Evolutionary conservation across 2,329 filamentous ascomycete species (phyloP), one percentile per base, ranked within the genome.

Genomic region (Diaporthe ampelina): DNA sequence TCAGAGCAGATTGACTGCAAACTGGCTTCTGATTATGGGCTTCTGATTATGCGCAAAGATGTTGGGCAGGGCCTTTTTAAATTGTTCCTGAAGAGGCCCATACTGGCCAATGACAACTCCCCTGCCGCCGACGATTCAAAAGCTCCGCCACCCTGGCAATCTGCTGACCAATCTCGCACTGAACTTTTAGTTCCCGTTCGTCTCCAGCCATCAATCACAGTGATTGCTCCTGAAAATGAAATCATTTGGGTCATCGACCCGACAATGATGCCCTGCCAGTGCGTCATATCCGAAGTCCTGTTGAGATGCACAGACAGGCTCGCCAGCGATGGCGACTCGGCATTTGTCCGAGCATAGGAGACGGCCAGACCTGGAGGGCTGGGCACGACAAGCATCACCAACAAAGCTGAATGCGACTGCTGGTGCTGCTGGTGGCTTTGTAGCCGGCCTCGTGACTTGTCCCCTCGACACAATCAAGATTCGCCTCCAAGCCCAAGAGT

Each of bases 401-500:
- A 87, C 89, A 29, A 88, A 91, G 76, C 91, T 98, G 82, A 94
- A 97, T 83, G 94, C 95, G 76, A 87, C 98, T 73, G 93, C 95
- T 57, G 97, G 97, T 71, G 96, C 95, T 63, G 88, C 94, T 74
- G 96, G 95, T 61, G 97, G 97, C 68, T 94, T 98, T 80, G 95
- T 95, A 26, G 98, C 95, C 9, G 97, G 97, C 65, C 91, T 99
- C 71, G 94, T 98, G 77, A 98, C 96, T 69, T 99, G 97, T 82
- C 97, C 97, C 54, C 92, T 99, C 78, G 97, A 99, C 87, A 97
- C 99, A 76, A 98, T 99, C 84, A 99, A 99, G 87, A 99, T 97
- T 59, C 98, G 98, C 84, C 86, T 99, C 75, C 97, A 99, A 83
- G 96, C 95, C 21, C 97, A 98, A 82, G 96, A 96, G 77, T 94